Base-by-base conservation (phyloP, 1,284 basidiomycete species). In the Pterula multifida region DNA sequence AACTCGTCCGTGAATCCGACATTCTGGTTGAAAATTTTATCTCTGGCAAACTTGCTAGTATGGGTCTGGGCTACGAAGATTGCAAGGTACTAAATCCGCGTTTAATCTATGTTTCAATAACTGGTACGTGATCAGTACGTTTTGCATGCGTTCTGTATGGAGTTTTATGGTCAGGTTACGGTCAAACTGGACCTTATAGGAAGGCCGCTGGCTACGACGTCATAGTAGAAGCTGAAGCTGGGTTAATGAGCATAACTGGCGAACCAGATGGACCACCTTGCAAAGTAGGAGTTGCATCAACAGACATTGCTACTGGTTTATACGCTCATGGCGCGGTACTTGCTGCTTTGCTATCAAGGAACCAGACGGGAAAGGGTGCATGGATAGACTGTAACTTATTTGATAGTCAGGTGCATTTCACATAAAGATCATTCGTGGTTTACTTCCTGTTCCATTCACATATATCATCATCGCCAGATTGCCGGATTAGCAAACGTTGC, bases 231-330 rank as follows among this genome's bases (percentile, higher is more conserved):
- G 91, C 82, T 11, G 90, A 95, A 66, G 91, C 91, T 24, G 92
- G 92, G 12, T 66, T 95, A 47, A 94, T 95, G 90, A 90, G 94
- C 65, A 94, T 94, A 60, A 97, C 94, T 6, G 93, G 93, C 45
- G 94, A 97, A 67, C 75, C 84, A 3, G 85, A 89, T 58, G 81
- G 92, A 2, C 78, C 81, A 13, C 94, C 93, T 1, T 87, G 83
- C 63, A 97, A 97, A 67, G 90, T 92, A 26, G 90, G 90, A 3
- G 90, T 94, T 13, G 91, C 92, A 0, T 84, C 85, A 17, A 94
- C 91, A 17, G 93, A 97, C 65, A 78, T 96, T 52, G 87, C 90
- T 21, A 93, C 90, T 3, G 90, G 94, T 0, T 74, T 97, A n/a
- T 96, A 95, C 64, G 82, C 91, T 1, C 90, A 95, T 53, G 90